A percentile compares a stretch with the other conserved stretches of the same genome.
Evolutionary conservation across 148 eudicot species (phyloP).

Genomic region (Cornus suecica): DNA sequence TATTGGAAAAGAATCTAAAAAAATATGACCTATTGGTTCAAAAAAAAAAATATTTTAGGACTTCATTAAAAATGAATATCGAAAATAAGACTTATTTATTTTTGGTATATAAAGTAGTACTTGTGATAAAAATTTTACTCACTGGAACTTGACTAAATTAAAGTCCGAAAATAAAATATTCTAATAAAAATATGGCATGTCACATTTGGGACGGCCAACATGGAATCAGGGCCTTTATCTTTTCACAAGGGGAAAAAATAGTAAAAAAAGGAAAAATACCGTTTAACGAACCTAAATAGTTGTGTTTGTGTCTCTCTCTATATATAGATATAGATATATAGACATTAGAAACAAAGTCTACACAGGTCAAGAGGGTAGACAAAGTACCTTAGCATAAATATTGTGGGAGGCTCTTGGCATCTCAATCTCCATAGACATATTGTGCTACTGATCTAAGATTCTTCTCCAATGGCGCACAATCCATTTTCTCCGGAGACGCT

Average conservation of each 20-base stretch:
- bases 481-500: slow-evolving; percentile 21
- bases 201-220: slow-evolving; percentile 1
- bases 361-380: neutral
- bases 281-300: neutral
- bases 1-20: too few relatives aligned
- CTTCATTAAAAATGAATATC: too few relatives aligned
- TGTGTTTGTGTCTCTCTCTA: too few relatives aligned
- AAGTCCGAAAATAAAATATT: too few relatives aligned
- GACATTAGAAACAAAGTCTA: neutral
- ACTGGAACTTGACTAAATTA: too few relatives aligned
- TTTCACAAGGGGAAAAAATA: neutral
- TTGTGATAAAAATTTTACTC: too few relatives aligned
- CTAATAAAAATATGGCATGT: neutral
- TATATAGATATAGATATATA: too few relatives aligned
- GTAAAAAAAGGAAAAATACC: slow-evolving; percentile 6
- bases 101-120: too few relatives aligned
- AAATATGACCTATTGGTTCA: too few relatives aligned
- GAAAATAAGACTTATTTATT: too few relatives aligned
- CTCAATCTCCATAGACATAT: neutral
- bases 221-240: slow-evolving; percentile 21
- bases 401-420: neutral
- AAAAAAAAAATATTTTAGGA: too few relatives aligned
- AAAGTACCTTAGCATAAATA: neutral
- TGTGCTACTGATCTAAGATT: neutral
- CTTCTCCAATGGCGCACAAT: slow-evolving; percentile 25